phyloP scores from a whole-genome alignment of 2,329 filamentous ascomycete species.

The Aspergillus piperis region DNA sequence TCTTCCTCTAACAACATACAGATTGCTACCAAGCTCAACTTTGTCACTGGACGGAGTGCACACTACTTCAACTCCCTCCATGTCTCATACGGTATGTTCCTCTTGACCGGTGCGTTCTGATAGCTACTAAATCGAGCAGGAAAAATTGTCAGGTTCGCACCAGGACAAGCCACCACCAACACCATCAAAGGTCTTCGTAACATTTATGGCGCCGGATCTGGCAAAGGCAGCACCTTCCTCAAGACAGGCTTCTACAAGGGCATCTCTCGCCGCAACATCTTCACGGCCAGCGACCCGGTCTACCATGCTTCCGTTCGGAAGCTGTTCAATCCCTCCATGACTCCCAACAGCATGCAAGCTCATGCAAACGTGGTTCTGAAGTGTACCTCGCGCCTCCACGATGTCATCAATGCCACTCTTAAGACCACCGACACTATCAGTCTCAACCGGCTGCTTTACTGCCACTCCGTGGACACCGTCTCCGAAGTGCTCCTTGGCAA shows the following conservation, averaged over 20 bases:
- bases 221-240: constrained; percentile 24
- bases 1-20: constrained; percentile 2
- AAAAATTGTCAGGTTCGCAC: constrained; percentile 25
- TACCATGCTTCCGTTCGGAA: constrained; percentile 28
- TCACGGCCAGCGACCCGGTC: constrained; percentile 26
- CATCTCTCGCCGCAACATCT: constrained; percentile 28
- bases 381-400: constrained; percentile 25
- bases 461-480: constrained; percentile 28
- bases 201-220: constrained; percentile 25
- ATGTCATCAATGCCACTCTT: constrained; percentile 16
- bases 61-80: constrained; percentile 23
- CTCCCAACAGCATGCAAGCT: constrained; percentile 23
- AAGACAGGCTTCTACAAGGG: constrained; percentile 28
- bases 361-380: constrained; percentile 25
- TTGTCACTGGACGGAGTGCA: constrained; percentile 24
- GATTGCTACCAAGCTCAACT: constrained; percentile 24
- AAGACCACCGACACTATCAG: constrained; percentile 11
- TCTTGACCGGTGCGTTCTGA: neutral
- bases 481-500: constrained; percentile 29
- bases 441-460: constrained; percentile 28
- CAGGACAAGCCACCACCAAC: constrained; percentile 28
- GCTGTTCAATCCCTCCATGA: constrained; percentile 28
- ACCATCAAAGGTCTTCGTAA: constrained; percentile 26
- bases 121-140: constrained; percentile 13
- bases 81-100: constrained; percentile 18